Base-by-base conservation (phyloP, 805 yeast species). In the Barnettozyma botsteinii region DNA sequence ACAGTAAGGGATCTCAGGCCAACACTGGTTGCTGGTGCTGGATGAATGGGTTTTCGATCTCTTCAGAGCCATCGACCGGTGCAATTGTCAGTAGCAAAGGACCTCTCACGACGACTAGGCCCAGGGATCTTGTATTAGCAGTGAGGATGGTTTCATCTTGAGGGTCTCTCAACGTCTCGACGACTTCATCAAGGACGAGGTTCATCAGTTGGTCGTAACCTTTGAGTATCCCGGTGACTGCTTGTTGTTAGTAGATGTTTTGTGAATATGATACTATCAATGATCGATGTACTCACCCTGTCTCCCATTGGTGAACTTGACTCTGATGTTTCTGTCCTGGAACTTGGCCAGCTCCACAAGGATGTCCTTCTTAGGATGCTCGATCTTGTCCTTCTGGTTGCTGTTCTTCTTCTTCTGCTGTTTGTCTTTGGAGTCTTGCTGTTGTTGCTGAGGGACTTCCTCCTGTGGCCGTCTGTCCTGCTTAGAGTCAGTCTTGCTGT, bases 201-300 rank as follows among this genome's bases (percentile, higher is more conserved):
- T 84, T 84, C 86, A 83, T 79, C 55, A 83, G 69, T 57, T 80
- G 88, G 57, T 84, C 94, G 55, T 71, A 82, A 7, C 98, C 97
- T 51, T 85, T 86, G 51, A 91, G 72, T 1, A 67, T 65, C 26
- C 98, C 98, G 84, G 78, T 56, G 45, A 48, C 55, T n/a, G 26
- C 5, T 18, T 3, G 7, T 5, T 20, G 42, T 42, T 45, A 45
- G 47, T 42, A 31, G 8, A 25, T 10, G 28, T 10, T 8, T 12
- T 25, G 5, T 25, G 8, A 25, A 25, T 8, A 13, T 25, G n/a
- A n/a, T n/a, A n/a, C n/a, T 8, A 13, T 25, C n/a, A 8, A 25
- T 5, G 13, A 12, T 25, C 5, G 28, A n/a, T 8, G 8, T 4
- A 54, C 62, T 20, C 41, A 61, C 65, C 62, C 51, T 80, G 79